These are phyloP conservation scores for Bolboschoenoplectus hybrid DNA, from an alignment of 202 grass and related monocot species.

Conservation along the genomic window DNA sequence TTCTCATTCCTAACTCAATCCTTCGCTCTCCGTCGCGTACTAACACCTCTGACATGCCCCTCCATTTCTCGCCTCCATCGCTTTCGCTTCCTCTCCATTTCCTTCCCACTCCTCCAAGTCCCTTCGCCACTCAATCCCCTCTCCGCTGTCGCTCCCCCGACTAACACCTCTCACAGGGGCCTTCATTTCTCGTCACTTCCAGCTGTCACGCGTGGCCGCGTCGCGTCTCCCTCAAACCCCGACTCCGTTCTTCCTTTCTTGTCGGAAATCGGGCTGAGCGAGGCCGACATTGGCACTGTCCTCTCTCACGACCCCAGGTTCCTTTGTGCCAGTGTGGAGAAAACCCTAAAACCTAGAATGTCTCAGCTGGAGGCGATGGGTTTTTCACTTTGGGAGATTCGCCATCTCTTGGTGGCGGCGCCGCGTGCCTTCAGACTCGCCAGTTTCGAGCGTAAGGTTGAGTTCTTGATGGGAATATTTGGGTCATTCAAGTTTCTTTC, in stretches of 20 bases:
- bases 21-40: background rate
- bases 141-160: background rate
- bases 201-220: too few species aligned
- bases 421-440: background rate
- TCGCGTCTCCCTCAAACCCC: background rate
- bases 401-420: background rate
- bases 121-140: background rate
- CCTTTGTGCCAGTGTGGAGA: constrained; percentile 29
- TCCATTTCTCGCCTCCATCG: background rate
- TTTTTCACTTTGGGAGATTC: constrained; percentile 3
- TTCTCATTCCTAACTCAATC: background rate
- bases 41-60: background rate
- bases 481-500: constrained; percentile 49
- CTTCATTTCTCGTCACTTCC: too few species aligned
- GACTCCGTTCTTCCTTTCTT: constrained; percentile 26
- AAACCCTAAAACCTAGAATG: constrained; percentile 22
- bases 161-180: too few species aligned
- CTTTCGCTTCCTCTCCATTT: background rate
- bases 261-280: background rate
- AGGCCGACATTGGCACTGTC: background rate
- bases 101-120: background rate
- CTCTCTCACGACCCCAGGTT: background rate
- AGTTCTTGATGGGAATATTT: constrained; percentile 38
- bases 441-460: background rate
- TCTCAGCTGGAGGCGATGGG: background rate